Conservation (phyloP, 352 stramenopile species). For the Poterioochromonas sp. region DNA sequence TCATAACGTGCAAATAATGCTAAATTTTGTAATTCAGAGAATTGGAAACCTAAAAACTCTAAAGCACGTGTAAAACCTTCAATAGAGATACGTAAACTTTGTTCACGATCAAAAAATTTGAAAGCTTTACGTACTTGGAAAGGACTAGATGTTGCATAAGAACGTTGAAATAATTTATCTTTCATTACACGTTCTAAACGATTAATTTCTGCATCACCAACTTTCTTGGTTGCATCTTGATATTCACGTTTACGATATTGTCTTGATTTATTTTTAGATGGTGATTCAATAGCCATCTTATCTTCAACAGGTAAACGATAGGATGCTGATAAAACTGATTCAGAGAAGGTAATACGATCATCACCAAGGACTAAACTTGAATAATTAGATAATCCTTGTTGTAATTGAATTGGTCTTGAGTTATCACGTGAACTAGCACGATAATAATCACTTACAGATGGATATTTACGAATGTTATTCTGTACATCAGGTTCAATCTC, state of each 20-base stretch:
- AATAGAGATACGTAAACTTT: slow-evolving; percentile 12
- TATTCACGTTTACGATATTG: background rate
- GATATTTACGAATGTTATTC: slow-evolving; percentile 17
- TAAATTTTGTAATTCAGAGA: slow-evolving; percentile 26
- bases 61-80: slow-evolving; percentile 27
- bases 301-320: slow-evolving; percentile 28
- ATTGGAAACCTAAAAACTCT: slow-evolving; percentile 30
- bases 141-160: slow-evolving; percentile 12
- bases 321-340: slow-evolving; percentile 4
- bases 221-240: slow-evolving; percentile 24
- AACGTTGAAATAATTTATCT: slow-evolving; percentile 23
- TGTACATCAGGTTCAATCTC: slow-evolving; percentile 3
- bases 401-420: background rate
- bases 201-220: slow-evolving; percentile 26
- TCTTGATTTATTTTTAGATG: slow-evolving; percentile 8
- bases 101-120: slow-evolving; percentile 33
- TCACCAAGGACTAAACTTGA: slow-evolving; percentile 20
- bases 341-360: slow-evolving; percentile 24
- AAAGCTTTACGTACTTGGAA: slow-evolving; percentile 35
- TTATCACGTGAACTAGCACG: background rate
- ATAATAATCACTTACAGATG: slow-evolving; percentile 27
- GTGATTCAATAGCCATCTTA: slow-evolving; percentile 25
- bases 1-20: slow-evolving; percentile 31
- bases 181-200: slow-evolving; percentile 25
- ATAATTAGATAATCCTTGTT: slow-evolving; percentile 30